Evolutionary conservation across 2,329 filamentous ascomycete species (phyloP), one percentile per base, ranked within the genome.

Genomic region (Verticillium zaregamsianum): DNA sequence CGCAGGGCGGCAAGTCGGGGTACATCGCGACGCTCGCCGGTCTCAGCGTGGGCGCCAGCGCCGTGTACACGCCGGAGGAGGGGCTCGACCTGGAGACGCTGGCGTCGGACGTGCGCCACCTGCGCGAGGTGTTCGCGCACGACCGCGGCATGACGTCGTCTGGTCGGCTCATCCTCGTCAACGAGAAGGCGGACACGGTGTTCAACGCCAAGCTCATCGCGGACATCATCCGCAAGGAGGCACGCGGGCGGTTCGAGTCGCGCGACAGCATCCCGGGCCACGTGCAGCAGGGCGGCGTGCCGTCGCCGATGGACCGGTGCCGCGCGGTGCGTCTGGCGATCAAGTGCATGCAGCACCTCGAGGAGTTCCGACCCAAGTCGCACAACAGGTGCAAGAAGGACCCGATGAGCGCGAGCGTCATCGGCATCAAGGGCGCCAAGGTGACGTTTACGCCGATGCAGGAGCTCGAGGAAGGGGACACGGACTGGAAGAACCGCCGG

Each of bases 21-120:
- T 99, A 98, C 76, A 86, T 98, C 63, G 94, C 94, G 32, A 96
- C 92, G 0, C 85, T 97, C 61, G 93, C 91, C 15, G 95, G 94
- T 58, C 86, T 99, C 15, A 88, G 90, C n/a, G 92, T 98, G 17
- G 95, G 95, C 61, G 95, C 95, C 9, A 84, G 91, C 15, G 93
- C 94, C 1, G 93, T 98, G 14, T 99, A 99, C 77, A 98, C 94
- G 5, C 95, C 95, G 1, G 95, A 99, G 76, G 93, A 99, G 77
- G 95, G 95, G 7, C 92, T 99, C 76, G 90, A 89, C 73, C 87
- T 99, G 61, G 91, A 94, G 70, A 98, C 96, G 91, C 86, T 99
- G 7, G 90, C 92, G 54, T 85, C 88, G 5, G 95, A 99, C 71
- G 97, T 99, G 69, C 88, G 90, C 63, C 91, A 96, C 73, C 83